phyloP scores from a whole-genome alignment of 768 basidiomycete genomes.

The Cyathus striatus region DNA sequence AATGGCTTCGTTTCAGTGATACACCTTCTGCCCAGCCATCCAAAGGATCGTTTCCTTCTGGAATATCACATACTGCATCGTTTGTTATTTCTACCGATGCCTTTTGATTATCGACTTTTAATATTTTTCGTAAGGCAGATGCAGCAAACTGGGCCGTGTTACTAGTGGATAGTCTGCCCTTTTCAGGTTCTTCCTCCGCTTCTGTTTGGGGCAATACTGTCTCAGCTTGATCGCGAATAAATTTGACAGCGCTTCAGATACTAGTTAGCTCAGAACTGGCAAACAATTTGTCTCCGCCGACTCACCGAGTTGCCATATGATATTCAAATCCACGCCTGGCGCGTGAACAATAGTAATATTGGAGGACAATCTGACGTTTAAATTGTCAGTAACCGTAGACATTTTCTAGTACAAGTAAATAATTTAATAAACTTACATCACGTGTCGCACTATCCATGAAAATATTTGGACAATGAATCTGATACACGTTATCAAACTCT shows the following conservation, averaged over 20 bases:
- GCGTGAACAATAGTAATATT: conserved; percentile 83
- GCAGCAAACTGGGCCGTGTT: conserved; percentile 65
- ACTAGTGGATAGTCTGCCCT: conserved; percentile 23
- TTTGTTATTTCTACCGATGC: conserved; percentile 35
- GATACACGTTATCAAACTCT: conserved; percentile 87
- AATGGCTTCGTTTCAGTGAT: conserved; percentile 64
- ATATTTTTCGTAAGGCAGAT: conserved; percentile 57
- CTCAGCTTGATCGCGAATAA: conserved; percentile 80
- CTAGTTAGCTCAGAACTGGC: not conserved
- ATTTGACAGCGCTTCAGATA: conserved; percentile 65
- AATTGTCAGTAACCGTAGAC: conserved; percentile 6
- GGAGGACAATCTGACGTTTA: conserved; percentile 64
- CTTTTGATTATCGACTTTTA: conserved; percentile 48
- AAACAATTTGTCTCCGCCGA: not conserved
- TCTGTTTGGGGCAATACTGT: conserved; percentile 26
- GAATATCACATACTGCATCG: conserved; percentile 19
- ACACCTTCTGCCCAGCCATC: conserved; percentile 73
- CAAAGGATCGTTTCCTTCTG: conserved; percentile 48
- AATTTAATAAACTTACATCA: conserved; percentile 59
- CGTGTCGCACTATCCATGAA: conserved; percentile 73
- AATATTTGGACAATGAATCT: conserved; percentile 82
- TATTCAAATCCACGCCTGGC: conserved; percentile 79
- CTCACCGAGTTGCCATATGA: conserved; percentile 80
- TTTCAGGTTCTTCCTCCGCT: conserved; percentile 15
- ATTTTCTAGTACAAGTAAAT: no score